Percentiles rank a stretch among this genome's conserved stretches.
Evolutionary conservation across 805 yeast genomes (phyloP).

Genomic region (Yarrowia sp.): DNA sequence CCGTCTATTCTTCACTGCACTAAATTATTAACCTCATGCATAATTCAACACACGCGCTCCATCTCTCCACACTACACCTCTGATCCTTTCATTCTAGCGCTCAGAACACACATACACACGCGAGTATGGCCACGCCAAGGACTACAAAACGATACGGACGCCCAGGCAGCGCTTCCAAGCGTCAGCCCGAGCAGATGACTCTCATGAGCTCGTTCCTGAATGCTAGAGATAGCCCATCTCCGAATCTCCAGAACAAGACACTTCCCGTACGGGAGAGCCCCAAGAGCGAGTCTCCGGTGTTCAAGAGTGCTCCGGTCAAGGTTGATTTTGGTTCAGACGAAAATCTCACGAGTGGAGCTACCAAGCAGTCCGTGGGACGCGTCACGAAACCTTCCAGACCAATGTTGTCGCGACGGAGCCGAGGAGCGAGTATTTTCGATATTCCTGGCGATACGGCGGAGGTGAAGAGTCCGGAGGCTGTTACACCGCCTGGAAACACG

Average conservation of each 20-base stretch:
- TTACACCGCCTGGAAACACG: too few species aligned
- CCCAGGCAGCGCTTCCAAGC: background rate
- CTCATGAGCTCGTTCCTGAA: slow-evolving; percentile 1
- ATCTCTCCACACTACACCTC: background rate
- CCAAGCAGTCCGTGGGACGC: background rate
- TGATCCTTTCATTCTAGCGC: background rate
- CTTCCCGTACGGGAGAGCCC: background rate
- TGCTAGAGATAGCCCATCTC: slow-evolving; percentile 5
- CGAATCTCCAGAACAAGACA: background rate
- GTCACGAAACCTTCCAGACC: slow-evolving; percentile 1
- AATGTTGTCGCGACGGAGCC: background rate
- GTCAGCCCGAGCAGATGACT: slow-evolving; percentile 4
- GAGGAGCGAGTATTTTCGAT: slow-evolving; percentile 6
- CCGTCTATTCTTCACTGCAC: background rate
- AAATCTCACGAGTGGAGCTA: background rate
- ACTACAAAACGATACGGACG: slow-evolving; percentile 4
- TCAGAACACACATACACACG: background rate
- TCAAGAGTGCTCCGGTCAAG: background rate
- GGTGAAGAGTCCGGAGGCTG: background rate
- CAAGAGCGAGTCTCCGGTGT: background rate
- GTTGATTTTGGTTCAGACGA: background rate
- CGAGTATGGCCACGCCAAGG: slow-evolving; percentile 1
- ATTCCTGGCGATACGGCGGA: background rate
- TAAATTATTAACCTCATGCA: slow-evolving; percentile 4
- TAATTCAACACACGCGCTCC: slow-evolving; percentile 2